Conservation (phyloP, 441 rosid genomes). For the Breynia disticha region DNA sequence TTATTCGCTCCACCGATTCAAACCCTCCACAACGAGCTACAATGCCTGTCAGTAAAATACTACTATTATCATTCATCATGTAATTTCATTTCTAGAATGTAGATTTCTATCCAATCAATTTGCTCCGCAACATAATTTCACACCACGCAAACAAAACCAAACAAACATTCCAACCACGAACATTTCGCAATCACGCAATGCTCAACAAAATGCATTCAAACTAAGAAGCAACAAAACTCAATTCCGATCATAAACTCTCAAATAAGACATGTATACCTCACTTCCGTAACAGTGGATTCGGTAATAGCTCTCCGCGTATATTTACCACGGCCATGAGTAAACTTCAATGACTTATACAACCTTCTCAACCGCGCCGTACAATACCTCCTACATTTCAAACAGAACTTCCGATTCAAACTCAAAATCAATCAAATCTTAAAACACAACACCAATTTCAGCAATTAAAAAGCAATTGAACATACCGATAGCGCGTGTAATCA, state of each 20-base stretch:
- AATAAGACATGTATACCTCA: slow-evolving; percentile 57
- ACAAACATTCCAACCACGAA: too few relatives aligned
- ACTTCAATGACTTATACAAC: slow-evolving; percentile 82
- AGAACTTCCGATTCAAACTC: slow-evolving; percentile 10
- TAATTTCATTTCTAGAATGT: not conserved
- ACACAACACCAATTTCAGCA: not conserved
- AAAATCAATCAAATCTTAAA: not conserved
- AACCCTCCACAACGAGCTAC: too few relatives aligned
- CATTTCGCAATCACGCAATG: too few relatives aligned
- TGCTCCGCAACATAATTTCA: too few relatives aligned
- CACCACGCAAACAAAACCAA: too few relatives aligned
- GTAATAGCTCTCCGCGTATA: slow-evolving; percentile 55
- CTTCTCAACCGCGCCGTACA: slow-evolving; percentile 95
- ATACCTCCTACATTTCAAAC: slow-evolving; percentile 58
- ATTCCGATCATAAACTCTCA: not conserved
- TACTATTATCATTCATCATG: too few relatives aligned
- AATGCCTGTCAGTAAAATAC: too few relatives aligned
- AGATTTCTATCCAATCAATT: too few relatives aligned
- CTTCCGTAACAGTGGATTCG: slow-evolving; percentile 86
- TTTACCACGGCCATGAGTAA: slow-evolving; percentile 91
- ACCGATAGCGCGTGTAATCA: slow-evolving; percentile 90
- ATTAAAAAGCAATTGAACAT: slow-evolving; percentile 9
- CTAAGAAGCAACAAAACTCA: too few relatives aligned
- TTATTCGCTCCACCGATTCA: too few relatives aligned
- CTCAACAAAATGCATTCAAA: too few relatives aligned